These are phyloP conservation scores for Acacia concinna DNA, from an alignment of 331 rosid genomes.

Conservation along the genomic window DNA sequence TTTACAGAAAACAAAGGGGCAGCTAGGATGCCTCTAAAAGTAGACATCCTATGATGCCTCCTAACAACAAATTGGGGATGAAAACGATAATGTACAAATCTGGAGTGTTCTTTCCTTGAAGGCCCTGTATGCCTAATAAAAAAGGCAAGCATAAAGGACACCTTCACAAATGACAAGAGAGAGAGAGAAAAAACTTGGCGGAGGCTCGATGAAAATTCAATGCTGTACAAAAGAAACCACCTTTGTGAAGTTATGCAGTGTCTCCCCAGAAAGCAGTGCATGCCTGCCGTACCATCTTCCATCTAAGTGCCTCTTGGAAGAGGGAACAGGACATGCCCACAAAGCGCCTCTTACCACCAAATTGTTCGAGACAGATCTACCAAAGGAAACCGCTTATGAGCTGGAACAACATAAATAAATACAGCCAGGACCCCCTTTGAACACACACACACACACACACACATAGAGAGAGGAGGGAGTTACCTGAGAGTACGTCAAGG, in stretches of 20 bases:
- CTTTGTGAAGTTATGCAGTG: slow-evolving; percentile 47
- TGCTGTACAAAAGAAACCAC: slow-evolving; percentile 67
- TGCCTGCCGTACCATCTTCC: slow-evolving; percentile 41
- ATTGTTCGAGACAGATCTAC: not conserved
- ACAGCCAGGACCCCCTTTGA: too few relatives aligned
- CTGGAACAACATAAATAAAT: not conserved
- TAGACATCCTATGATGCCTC: slow-evolving; percentile 43
- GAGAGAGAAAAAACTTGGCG: slow-evolving; percentile 16
- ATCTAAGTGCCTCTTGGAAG: too few relatives aligned
- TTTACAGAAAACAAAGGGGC: slow-evolving; percentile 40
- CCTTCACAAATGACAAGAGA: slow-evolving; percentile 52
- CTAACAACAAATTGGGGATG: slow-evolving; percentile 26
- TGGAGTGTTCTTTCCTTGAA: slow-evolving; percentile 32
- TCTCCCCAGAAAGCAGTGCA: slow-evolving; percentile 38
- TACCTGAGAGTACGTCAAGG: slow-evolving; percentile 48
- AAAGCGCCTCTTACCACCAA: too few relatives aligned
- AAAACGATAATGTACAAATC: slow-evolving; percentile 38
- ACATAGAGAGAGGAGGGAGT: too few relatives aligned
- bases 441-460: too few relatives aligned
- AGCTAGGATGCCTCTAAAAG: slow-evolving; percentile 48
- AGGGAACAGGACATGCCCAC: too few relatives aligned
- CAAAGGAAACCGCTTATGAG: not conserved
- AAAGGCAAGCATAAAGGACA: slow-evolving; percentile 46
- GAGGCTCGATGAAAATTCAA: slow-evolving; percentile 55
- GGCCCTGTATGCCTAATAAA: slow-evolving; percentile 49